A percentile compares a stretch with the other conserved stretches of the same genome.
phyloP scores from a whole-genome alignment of 129 eudicot species.

The Dittrichia graveolens region DNA sequence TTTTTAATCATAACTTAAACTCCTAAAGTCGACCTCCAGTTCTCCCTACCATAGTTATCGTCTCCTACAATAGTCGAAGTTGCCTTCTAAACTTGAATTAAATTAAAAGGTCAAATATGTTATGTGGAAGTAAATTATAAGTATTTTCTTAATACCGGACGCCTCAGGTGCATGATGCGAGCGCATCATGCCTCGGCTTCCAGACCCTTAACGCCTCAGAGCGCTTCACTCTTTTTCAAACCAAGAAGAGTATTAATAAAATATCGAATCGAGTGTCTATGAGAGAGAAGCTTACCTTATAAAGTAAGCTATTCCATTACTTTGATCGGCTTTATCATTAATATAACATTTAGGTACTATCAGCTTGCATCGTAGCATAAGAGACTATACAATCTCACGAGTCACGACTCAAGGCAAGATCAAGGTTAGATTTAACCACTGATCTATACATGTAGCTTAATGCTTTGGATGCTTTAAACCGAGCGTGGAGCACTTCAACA shows the following conservation, averaged over 20 bases:
- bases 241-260: not conserved
- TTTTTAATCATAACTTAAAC: too few species aligned
- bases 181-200: too few species aligned
- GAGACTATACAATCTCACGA: not conserved
- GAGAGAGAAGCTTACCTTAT: not conserved
- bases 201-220: too few species aligned
- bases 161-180: too few species aligned
- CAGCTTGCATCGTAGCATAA: not conserved
- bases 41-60: too few species aligned
- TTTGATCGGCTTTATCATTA: not conserved
- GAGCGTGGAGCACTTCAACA: not conserved
- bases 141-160: too few species aligned
- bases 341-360: not conserved
- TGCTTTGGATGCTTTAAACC: not conserved
- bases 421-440: constrained; percentile 1
- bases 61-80: too few species aligned
- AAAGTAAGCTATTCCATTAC: not conserved
- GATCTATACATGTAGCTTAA: not conserved
- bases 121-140: too few species aligned
- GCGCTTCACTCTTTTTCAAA: too few species aligned
- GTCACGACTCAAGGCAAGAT: not conserved
- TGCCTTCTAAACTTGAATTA: too few species aligned
- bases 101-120: too few species aligned
- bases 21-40: too few species aligned
- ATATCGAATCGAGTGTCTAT: not conserved